Conservation (phyloP, 23 red algal species). For the Gracilaria vermiculophylla region DNA sequence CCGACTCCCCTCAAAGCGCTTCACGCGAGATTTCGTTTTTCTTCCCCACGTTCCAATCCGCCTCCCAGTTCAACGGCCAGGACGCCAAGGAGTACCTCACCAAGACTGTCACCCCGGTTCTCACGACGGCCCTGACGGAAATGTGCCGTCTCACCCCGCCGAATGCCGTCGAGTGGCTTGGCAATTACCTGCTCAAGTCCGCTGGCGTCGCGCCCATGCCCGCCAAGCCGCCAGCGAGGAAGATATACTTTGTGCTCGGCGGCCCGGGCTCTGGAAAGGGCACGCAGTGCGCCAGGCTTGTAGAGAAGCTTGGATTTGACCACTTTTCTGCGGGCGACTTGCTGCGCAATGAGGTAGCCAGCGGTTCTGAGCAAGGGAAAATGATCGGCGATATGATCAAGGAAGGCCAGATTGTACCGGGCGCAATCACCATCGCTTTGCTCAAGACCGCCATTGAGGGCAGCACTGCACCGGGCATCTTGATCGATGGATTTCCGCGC, state of each 20-base stretch:
- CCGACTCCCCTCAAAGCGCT: conserved; percentile 42
- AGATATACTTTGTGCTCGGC: conserved; percentile 94
- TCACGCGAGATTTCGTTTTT: conserved; percentile 67
- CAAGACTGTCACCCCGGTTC: conserved; percentile 56
- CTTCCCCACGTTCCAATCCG: conserved; percentile 32
- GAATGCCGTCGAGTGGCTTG: conserved; percentile 85
- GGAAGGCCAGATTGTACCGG: conserved; percentile 94
- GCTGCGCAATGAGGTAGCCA: conserved; percentile 81
- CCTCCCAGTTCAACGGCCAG: conserved; percentile 27
- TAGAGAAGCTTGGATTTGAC: conserved; percentile 69
- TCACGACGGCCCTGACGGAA: conserved; percentile 81
- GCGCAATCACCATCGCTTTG: conserved; percentile 86
- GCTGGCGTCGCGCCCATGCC: not conserved
- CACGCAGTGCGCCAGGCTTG: conserved; percentile 89
- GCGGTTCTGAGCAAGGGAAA: conserved; percentile 73
- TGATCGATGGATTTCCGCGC: conserved; percentile 99
- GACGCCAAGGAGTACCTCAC: conserved; percentile 89
- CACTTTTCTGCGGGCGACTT: conserved; percentile 98
- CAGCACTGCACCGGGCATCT: conserved; percentile 71
- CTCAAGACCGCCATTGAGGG: conserved; percentile 73
- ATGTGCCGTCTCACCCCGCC: conserved; percentile 82
- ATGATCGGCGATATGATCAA: conserved; percentile 97
- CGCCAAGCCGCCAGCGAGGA: conserved; percentile 8
- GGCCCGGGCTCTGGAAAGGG: conserved; percentile 95
- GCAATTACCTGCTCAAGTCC: conserved; percentile 47